These are phyloP conservation scores for Apiospora sp. DNA, from an alignment of 2,329 filamentous ascomycete species.

Conservation along the genomic window DNA sequence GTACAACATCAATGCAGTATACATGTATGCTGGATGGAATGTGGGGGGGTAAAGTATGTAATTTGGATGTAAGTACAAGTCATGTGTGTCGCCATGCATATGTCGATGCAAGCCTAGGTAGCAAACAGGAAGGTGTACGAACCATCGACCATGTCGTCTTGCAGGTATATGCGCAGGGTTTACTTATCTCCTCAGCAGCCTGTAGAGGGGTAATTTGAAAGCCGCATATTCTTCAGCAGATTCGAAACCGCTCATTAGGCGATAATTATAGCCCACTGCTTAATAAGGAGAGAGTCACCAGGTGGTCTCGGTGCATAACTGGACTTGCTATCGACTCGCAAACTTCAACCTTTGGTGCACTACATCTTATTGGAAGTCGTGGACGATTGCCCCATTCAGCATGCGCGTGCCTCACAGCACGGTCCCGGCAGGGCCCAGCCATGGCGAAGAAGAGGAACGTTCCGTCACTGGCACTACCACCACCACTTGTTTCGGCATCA, in stretches of 20 bases:
- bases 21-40: not conserved
- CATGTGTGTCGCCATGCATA: not conserved
- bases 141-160: not conserved
- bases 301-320: not conserved
- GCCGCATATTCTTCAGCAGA: not conserved
- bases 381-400: not conserved
- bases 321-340: not conserved
- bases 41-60: not conserved
- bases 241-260: not conserved
- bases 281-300: not conserved
- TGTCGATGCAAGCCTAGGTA: not conserved
- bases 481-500: conserved; percentile 31
- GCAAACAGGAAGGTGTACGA: conserved; percentile 10
- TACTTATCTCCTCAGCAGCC: not conserved
- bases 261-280: not conserved
- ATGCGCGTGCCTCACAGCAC: conserved; percentile 5
- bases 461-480: not conserved
- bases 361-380: not conserved
- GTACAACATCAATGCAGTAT: not conserved
- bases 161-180: not conserved
- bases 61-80: not conserved
- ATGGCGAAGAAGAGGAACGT: not conserved
- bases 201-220: not conserved
- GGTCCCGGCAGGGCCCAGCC: not conserved
- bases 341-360: not conserved